Evolutionary conservation across 441 rosid species (phyloP).

Genomic region (Croton setiger): DNA sequence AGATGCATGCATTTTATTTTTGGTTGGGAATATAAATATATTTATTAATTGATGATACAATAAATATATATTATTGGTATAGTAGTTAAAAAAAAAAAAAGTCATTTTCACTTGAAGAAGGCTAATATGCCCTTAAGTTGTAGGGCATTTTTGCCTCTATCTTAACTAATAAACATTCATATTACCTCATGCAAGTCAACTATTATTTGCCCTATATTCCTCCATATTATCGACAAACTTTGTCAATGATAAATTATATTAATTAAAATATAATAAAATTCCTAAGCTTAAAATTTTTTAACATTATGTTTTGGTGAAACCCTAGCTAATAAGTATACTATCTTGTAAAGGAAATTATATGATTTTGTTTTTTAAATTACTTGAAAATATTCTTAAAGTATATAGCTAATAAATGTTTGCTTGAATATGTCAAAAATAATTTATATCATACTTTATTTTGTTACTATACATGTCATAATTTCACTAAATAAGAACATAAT

Average conservation of each 20-base stretch:
- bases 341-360: too few species aligned
- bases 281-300: not conserved
- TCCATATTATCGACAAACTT: conserved; percentile 5
- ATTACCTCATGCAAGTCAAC: not conserved
- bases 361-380: too few species aligned
- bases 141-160: not conserved
- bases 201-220: not conserved
- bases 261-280: not conserved
- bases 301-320: not conserved
- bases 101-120: not conserved
- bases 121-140: not conserved
- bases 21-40: not conserved
- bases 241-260: not conserved
- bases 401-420: too few species aligned
- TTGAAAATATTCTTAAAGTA: too few species aligned
- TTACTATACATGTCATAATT: too few species aligned
- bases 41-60: not conserved
- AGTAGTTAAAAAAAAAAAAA: not conserved
- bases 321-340: not conserved
- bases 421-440: too few species aligned
- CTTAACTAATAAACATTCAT: not conserved
- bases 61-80: not conserved
- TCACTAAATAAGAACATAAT: too few species aligned
- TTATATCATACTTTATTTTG: too few species aligned
- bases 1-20: too few species aligned